Percentiles rank a stretch among this genome's conserved stretches.
phyloP scores from a whole-genome alignment of 2,329 filamentous ascomycete genomes.

The Talaromyces sp. region DNA sequence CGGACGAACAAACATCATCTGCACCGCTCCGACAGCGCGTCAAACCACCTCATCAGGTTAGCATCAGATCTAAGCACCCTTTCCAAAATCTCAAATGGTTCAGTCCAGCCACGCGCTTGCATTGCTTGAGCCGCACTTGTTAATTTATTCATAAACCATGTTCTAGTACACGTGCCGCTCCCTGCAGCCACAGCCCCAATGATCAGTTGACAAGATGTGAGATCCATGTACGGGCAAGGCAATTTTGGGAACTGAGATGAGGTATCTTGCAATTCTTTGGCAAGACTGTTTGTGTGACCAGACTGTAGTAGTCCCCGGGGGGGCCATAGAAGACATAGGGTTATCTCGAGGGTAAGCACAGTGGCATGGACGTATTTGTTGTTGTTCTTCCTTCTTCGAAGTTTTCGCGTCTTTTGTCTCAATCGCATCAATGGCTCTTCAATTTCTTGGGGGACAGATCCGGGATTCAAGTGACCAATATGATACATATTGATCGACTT shows the following conservation, averaged over 20 bases:
- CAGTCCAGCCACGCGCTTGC: constrained; percentile 17
- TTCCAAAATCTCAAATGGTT: constrained; percentile 12
- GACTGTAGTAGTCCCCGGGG: not conserved
- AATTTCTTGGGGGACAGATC: not conserved
- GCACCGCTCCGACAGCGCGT: not conserved
- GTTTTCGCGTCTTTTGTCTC: not conserved
- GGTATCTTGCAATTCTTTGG: constrained; percentile 18
- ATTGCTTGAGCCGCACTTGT: constrained; percentile 14
- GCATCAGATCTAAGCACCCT: not conserved
- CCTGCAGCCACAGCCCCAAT: constrained; percentile 22
- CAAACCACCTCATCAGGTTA: not conserved
- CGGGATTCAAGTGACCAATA: not conserved
- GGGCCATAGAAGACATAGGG: not conserved
- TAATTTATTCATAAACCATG: constrained; percentile 20
- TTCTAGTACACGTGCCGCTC: constrained; percentile 17
- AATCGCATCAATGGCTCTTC: not conserved
- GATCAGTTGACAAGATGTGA: constrained; percentile 22
- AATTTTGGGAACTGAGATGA: constrained; percentile 15
- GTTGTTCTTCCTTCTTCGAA: not conserved
- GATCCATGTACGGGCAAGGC: constrained; percentile 20
- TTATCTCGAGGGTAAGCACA: not conserved
- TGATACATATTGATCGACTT: not conserved
- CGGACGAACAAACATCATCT: not conserved
- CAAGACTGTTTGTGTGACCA: not conserved
- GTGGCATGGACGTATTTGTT: not conserved